Conservation (phyloP, 1,139 yeast genomes). For the Casaregolazyma suthepensis region DNA sequence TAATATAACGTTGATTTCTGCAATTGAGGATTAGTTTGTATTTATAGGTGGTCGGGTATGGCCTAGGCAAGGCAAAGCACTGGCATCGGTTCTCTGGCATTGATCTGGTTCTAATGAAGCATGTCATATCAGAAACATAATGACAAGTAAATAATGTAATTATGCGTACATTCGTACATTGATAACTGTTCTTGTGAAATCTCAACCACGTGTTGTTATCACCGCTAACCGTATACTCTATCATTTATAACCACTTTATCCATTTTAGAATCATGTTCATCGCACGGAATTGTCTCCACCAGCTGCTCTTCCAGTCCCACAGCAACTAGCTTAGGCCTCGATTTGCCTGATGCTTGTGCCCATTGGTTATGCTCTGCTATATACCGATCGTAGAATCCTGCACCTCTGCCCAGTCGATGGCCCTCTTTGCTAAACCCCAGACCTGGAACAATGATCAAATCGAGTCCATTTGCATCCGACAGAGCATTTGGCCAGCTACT, state of each 20-base stretch:
- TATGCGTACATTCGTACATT: too few species aligned
- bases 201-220: neutral
- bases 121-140: too few species aligned
- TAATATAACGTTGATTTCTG: conserved; percentile 76
- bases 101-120: too few species aligned
- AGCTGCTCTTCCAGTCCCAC: conserved; percentile 68
- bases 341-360: conserved; percentile 19
- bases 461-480: conserved; percentile 42
- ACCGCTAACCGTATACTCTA: neutral
- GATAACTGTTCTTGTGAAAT: too few species aligned
- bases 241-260: conserved; percentile 50
- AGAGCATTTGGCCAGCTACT: conserved; percentile 28
- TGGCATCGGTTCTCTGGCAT: too few species aligned
- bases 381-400: conserved; percentile 85
- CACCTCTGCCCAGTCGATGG: conserved; percentile 82
- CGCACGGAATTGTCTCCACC: conserved; percentile 54
- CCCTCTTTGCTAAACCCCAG: conserved; percentile 61
- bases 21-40: conserved; percentile 36
- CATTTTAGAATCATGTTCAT: conserved; percentile 61
- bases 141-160: too few species aligned
- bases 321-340: conserved; percentile 43
- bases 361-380: conserved; percentile 44
- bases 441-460: conserved; percentile 76
- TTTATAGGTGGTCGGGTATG: neutral
- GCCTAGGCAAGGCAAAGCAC: too few species aligned